Base-by-base conservation (phyloP, 352 stramenopile species). In the Globisporangium camurandrum region DNA sequence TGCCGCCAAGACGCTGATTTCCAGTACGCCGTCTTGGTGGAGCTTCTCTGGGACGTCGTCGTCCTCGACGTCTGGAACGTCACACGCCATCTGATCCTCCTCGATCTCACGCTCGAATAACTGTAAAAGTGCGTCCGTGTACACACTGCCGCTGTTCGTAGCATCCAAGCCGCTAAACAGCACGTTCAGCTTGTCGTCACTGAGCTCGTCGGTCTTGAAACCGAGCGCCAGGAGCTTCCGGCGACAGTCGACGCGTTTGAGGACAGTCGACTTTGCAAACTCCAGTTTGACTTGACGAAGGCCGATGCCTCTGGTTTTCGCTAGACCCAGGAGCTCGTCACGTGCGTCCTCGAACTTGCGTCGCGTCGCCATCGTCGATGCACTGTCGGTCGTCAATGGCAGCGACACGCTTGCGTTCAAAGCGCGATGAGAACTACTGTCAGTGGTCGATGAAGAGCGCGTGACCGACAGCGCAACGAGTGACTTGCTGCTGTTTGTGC, bases 1-100 rank as follows among this genome's bases (percentile, higher is more conserved):
- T 3, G 71, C 82, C 4, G 73, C 66, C 11, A 67, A 47, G 1
- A 93, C 34, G 24, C 78, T 71, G 27, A 93, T 58, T 22, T 78
- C 66, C 2, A 93, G 57, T 26, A 77, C 52, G 2, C 82, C 82
- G 64, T 90, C 75, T 42, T 86, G 72, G 37, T 91, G 67, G 9
- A 88, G 57, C 40, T 73, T 86, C 47, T 84, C 67, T 1, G 69
- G 56, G 1, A 75, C 53, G n/a, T 88, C 73, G 28, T 88, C 77
- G 38, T 88, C 75, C 70, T 90, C 79, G n/a, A 90, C 64, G 24
- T 91, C 82, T 0, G 77, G 76, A 4, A 88, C 53, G 26, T 88
- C 69, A 39, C 71, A 82, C 0, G 69, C 64, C 64, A 89, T 77
- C 62, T 86, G 75, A 26, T 90, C 76, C 49, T 88, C 79, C 2